A percentile compares a stretch with the other conserved stretches of the same genome.
phyloP scores from a whole-genome alignment of 345 rosid genomes.

The Euphorbia lathyris region DNA sequence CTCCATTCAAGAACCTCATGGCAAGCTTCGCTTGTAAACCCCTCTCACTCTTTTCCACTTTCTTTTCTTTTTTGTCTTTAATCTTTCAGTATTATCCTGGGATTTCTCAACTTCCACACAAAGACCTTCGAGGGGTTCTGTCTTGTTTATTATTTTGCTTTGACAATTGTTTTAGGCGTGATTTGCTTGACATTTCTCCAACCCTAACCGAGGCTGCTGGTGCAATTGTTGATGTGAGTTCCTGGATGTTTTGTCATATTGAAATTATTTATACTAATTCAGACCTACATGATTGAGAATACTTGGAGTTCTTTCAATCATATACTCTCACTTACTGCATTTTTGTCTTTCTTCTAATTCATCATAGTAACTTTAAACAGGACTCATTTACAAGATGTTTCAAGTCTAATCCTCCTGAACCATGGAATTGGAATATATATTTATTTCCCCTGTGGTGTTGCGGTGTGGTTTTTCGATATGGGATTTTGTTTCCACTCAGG shows the following conservation, averaged over 20 bases:
- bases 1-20: constrained; percentile 76
- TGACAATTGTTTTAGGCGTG: constrained; percentile 46
- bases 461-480: constrained; percentile 80
- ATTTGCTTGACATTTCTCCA: constrained; percentile 88
- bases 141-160: neutral
- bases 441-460: constrained; percentile 90
- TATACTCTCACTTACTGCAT: neutral
- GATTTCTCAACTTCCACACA: neutral
- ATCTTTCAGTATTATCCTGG: neutral
- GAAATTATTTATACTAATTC: neutral
- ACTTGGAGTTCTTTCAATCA: neutral
- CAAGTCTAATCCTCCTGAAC: constrained; percentile 90
- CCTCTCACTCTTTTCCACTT: neutral
- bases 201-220: constrained; percentile 96
- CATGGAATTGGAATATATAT: constrained; percentile 96
- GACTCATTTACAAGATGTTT: constrained; percentile 93
- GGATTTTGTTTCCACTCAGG: constrained; percentile 84
- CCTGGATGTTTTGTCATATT: neutral
- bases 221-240: constrained; percentile 87
- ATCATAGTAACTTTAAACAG: constrained; percentile 27
- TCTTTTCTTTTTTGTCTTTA: neutral
- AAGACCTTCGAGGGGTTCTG: neutral
- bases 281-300: neutral
- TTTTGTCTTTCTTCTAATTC: neutral
- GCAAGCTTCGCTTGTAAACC: constrained; percentile 77